These are phyloP conservation scores for Paecilomyces variotii DNA, from an alignment of 2,329 filamentous ascomycete species.

Conservation along the genomic window DNA sequence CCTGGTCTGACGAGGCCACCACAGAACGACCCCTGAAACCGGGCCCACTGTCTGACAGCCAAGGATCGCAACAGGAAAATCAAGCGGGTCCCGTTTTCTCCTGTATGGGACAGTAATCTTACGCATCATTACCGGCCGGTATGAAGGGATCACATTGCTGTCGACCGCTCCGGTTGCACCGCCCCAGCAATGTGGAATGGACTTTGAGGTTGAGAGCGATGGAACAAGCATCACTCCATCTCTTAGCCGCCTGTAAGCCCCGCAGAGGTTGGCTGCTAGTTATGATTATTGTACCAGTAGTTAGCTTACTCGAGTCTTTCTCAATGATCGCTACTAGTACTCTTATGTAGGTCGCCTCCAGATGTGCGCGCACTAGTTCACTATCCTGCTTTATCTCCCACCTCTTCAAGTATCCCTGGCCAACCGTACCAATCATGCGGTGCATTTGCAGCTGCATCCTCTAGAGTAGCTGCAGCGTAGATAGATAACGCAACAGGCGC, in stretches of 20 bases:
- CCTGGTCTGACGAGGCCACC: conserved; percentile 21
- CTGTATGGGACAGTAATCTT: neutral
- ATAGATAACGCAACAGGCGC: neutral
- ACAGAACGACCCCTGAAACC: conserved; percentile 24
- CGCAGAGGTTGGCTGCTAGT: neutral
- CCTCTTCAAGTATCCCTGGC: neutral
- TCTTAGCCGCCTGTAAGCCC: neutral
- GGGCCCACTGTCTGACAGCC: conserved; percentile 12
- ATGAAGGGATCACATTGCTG: conserved; percentile 2
- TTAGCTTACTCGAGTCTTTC: too few species aligned
- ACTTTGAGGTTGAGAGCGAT: neutral
- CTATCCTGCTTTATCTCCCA: neutral
- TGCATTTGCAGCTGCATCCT: neutral
- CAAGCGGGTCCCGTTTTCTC: neutral
- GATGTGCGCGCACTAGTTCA: neutral
- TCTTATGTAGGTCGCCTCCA: neutral
- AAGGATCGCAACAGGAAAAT: neutral
- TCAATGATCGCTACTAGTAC: neutral
- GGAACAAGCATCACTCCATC: neutral
- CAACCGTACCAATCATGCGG: neutral
- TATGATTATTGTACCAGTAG: neutral
- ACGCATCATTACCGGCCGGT: neutral
- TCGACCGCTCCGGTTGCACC: neutral
- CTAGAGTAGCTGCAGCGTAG: neutral
- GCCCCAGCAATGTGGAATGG: neutral